Evolutionary conservation across 495 filamentous ascomycete genomes (phyloP).

Genomic region (Xanthoparmelia taractica): DNA sequence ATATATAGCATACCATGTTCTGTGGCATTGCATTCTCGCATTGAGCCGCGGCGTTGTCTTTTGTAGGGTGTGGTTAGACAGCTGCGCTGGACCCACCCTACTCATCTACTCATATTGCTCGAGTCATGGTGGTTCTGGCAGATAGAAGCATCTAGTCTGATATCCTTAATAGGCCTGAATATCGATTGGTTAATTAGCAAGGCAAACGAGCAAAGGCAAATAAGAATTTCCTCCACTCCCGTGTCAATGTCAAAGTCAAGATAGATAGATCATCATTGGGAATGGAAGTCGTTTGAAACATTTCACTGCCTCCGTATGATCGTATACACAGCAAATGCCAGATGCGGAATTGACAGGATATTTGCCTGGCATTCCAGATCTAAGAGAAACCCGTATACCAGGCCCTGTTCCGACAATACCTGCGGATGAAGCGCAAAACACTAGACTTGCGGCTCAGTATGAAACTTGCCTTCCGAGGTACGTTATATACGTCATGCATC

Average conservation of each 20-base stretch:
- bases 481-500: background rate
- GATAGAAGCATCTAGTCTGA: background rate
- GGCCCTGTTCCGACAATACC: background rate
- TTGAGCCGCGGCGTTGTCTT: slow-evolving; percentile 1
- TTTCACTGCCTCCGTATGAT: background rate
- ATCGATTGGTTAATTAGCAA: background rate
- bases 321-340: too few species aligned
- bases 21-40: background rate
- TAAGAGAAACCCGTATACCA: too few species aligned
- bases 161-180: background rate
- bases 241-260: background rate
- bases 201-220: background rate
- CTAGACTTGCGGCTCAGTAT: background rate
- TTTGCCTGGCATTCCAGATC: too few species aligned
- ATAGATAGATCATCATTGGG: background rate
- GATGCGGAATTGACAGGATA: background rate
- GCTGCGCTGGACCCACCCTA: background rate
- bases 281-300: background rate
- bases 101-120: background rate
- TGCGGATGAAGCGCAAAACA: background rate
- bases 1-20: background rate
- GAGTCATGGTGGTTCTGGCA: background rate
- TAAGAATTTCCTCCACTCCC: background rate
- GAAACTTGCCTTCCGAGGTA: background rate
- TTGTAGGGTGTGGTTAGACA: background rate